Percentiles rank a stretch among this genome's conserved stretches.
Conservation (phyloP, 495 filamentous ascomycete genomes). For the Daldinia grandis region DNA sequence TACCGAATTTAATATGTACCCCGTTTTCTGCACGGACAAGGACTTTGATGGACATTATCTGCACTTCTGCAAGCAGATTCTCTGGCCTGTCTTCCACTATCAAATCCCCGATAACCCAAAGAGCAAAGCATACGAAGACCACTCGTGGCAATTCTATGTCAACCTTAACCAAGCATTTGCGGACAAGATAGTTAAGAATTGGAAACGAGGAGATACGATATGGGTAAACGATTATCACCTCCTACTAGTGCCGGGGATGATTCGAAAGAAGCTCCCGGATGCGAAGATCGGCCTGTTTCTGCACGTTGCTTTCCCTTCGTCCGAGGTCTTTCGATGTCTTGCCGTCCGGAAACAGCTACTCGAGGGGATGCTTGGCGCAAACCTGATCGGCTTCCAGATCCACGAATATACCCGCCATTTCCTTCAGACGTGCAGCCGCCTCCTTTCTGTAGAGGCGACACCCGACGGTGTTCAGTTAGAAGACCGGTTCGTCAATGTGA, state of each 20-base stretch:
- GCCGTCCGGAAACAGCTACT: slow-evolving; percentile 84
- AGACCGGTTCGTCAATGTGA: slow-evolving; percentile 88
- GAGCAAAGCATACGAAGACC: slow-evolving; percentile 96
- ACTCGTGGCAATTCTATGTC: slow-evolving; percentile 94
- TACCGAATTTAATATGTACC: slow-evolving; percentile 79
- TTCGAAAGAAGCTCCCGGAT: slow-evolving; percentile 84
- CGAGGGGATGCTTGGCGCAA: slow-evolving; percentile 89
- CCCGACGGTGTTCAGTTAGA: slow-evolving; percentile 89
- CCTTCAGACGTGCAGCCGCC: slow-evolving; percentile 88
- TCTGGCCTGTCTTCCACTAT: slow-evolving; percentile 95
- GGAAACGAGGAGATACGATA: slow-evolving; percentile 88
- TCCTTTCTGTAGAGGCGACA: slow-evolving; percentile 86
- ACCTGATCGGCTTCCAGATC: slow-evolving; percentile 91
- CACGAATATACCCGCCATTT: slow-evolving; percentile 93
- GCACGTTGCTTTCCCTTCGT: slow-evolving; percentile 93
- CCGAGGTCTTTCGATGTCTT: slow-evolving; percentile 91
- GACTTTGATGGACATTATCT: slow-evolving; percentile 93
- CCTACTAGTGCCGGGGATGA: slow-evolving; percentile 88
- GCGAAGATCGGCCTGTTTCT: slow-evolving; percentile 95
- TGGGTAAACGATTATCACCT: slow-evolving; percentile 97
- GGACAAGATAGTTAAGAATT: slow-evolving; percentile 85
- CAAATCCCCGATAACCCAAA: slow-evolving; percentile 96
- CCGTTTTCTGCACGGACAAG: slow-evolving; percentile 83
- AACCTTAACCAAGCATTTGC: slow-evolving; percentile 91
- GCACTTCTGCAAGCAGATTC: slow-evolving; percentile 91